Conservation (phyloP, 768 basidiomycete genomes). For the Lactarius quietus region DNA sequence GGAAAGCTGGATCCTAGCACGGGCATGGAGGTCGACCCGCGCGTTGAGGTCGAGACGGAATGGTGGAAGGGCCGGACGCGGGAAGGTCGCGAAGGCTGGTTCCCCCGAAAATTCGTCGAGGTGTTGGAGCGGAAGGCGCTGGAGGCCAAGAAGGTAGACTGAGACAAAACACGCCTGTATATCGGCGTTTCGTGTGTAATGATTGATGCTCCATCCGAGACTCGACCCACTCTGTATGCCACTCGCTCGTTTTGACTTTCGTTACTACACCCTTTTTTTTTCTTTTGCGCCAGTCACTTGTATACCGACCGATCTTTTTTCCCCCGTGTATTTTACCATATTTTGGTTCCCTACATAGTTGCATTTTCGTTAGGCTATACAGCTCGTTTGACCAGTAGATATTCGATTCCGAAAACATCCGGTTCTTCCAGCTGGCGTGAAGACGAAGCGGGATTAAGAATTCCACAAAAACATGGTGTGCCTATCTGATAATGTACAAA, state of each 20-base stretch:
- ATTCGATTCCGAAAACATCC: background rate
- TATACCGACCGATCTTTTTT: background rate
- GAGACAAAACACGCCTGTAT: slow-evolving; percentile 2
- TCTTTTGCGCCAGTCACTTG: background rate
- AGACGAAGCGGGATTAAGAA: slow-evolving; percentile 1
- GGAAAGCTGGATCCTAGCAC: slow-evolving; percentile 71
- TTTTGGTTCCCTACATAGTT: background rate
- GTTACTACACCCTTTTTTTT: background rate
- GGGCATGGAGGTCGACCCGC: slow-evolving; percentile 63
- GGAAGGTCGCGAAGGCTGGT: slow-evolving; percentile 92
- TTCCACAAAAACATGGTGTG: slow-evolving; percentile 10
- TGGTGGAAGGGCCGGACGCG: slow-evolving; percentile 96
- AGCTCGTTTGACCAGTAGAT: background rate
- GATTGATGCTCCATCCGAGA: background rate
- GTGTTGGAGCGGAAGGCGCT: slow-evolving; percentile 49
- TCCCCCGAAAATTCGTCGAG: slow-evolving; percentile 87
- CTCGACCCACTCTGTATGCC: background rate
- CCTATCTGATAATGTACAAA: slow-evolving; percentile 21
- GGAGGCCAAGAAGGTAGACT: slow-evolving; percentile 42
- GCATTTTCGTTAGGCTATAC: background rate
- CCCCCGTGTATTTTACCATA: background rate
- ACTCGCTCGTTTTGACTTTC: background rate
- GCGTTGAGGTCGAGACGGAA: slow-evolving; percentile 58
- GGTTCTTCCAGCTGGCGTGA: no score
- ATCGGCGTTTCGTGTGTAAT: background rate